phyloP scores from a whole-genome alignment of 441 rosid genomes.

The Metrosideros polymorpha region DNA sequence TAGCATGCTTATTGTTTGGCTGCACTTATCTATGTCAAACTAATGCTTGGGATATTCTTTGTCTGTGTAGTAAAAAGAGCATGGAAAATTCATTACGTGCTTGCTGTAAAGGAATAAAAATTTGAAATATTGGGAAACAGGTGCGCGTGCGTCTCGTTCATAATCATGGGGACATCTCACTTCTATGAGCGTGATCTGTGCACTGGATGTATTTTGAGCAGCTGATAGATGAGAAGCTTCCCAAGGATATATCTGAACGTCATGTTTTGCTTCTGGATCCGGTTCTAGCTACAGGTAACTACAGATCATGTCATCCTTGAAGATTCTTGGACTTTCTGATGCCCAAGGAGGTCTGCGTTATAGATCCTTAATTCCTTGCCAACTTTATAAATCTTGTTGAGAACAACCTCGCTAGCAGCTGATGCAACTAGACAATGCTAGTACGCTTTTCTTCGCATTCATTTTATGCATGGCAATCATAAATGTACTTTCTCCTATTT shows the following conservation, averaged over 20 bases:
- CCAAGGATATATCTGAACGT: conserved; percentile 91
- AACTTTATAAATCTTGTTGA: no score
- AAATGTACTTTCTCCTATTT: not conserved
- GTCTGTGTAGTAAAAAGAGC: conserved; percentile 72
- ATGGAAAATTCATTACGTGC: conserved; percentile 98
- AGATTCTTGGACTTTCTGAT: not conserved
- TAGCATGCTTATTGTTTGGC: not conserved
- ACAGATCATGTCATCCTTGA: conserved; percentile 6
- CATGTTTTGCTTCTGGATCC: conserved; percentile 97
- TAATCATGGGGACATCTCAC: not conserved
- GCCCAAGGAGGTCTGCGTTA: not conserved
- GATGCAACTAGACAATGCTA: not conserved
- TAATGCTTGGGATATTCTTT: not conserved
- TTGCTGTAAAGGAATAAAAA: conserved; percentile 94
- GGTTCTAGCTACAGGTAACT: conserved; percentile 83
- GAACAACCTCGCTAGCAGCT: no score
- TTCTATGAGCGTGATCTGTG: not conserved
- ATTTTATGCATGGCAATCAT: not conserved
- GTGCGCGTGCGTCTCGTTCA: conserved; percentile 18
- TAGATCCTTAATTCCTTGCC: not conserved
- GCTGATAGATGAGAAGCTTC: conserved; percentile 98
- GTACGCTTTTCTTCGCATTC: not conserved
- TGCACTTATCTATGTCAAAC: not conserved
- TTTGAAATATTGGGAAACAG: conserved; percentile 93
- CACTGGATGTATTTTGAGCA: conserved; percentile 35